phyloP scores from a whole-genome alignment of 108 stramenopile genomes.

The Conticribra weissflogii region DNA sequence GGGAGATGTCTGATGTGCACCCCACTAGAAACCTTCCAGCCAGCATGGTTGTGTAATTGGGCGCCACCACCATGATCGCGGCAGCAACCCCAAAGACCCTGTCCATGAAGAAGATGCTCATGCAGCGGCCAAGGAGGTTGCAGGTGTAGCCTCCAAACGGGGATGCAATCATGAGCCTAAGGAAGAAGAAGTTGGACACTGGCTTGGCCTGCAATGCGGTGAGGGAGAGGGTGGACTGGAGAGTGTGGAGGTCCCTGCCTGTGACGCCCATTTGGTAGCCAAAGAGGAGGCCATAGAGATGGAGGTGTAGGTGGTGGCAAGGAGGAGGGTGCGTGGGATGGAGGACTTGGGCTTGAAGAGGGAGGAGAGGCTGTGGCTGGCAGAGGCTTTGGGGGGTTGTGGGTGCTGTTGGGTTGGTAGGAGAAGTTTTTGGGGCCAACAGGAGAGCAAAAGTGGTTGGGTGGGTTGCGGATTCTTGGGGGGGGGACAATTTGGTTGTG shows the following conservation, averaged over 20 bases:
- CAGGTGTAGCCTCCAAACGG: constrained; percentile 43
- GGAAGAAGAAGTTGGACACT: constrained; percentile 41
- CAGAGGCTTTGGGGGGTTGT: no score
- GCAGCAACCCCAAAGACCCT: constrained; percentile 40
- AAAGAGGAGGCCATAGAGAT: constrained; percentile 51
- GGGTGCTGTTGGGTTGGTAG: no score
- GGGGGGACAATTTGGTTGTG: neutral
- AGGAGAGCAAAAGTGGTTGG: no score
- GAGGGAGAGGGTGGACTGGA: constrained; percentile 40
- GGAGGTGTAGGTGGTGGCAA: constrained; percentile 41
- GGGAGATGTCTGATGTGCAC: constrained; percentile 35
- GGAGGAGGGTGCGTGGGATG: constrained; percentile 26
- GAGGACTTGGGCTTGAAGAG: no score
- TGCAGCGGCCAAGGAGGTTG: constrained; percentile 37
- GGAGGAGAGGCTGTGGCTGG: no score
- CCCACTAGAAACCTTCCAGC: constrained; percentile 43
- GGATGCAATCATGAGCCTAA: constrained; percentile 43
- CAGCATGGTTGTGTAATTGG: constrained; percentile 27
- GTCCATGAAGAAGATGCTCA: constrained; percentile 37
- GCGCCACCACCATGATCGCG: constrained; percentile 31
- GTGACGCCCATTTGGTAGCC: constrained; percentile 48
- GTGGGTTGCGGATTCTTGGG: no score
- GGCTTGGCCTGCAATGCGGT: constrained; percentile 37
- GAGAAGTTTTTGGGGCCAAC: no score
- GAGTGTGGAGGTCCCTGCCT: constrained; percentile 38